Conservation (phyloP, 2,329 filamentous ascomycete genomes). For the Alternaria alternata region DNA sequence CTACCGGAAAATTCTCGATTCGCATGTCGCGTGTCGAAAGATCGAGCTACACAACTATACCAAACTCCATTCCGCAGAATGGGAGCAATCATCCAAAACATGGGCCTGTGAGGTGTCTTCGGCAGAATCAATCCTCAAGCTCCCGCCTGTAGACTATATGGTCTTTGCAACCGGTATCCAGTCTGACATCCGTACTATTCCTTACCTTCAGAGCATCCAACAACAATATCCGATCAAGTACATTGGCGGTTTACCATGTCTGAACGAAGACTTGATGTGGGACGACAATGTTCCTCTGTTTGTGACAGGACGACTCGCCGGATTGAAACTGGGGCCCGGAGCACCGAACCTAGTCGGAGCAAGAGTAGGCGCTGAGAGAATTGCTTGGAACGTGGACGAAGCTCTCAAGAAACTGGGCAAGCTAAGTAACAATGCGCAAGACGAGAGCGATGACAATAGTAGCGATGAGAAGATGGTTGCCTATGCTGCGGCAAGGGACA, state of each 20-base stretch:
- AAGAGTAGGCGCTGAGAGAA: constrained; percentile 74
- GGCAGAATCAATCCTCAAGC: constrained; percentile 61
- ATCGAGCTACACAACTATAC: constrained; percentile 68
- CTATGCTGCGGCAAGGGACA: constrained; percentile 54
- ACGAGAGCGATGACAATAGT: constrained; percentile 11
- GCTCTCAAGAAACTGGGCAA: constrained; percentile 50
- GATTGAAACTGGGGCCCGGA: constrained; percentile 73
- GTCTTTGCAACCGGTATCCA: constrained; percentile 79
- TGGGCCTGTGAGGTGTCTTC: constrained; percentile 26
- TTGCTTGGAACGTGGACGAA: constrained; percentile 74
- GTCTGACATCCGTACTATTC: constrained; percentile 67
- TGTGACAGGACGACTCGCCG: constrained; percentile 72
- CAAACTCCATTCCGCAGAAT: constrained; percentile 60
- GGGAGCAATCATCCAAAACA: constrained; percentile 57
- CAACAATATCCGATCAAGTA: constrained; percentile 67
- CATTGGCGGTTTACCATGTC: constrained; percentile 72
- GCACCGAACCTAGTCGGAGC: constrained; percentile 79
- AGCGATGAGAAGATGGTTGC: constrained; percentile 33
- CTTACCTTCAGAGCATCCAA: constrained; percentile 68
- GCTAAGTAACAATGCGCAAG: not conserved
- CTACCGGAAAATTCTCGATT: constrained; percentile 72
- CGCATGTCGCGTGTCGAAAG: constrained; percentile 62
- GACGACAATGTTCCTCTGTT: constrained; percentile 75
- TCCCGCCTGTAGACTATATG: constrained; percentile 69
- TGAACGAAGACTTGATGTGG: constrained; percentile 82